Evolutionary conservation across 2,329 filamentous ascomycete genomes (phyloP), one percentile per base, ranked within the genome.

Genomic region (Trichoderma hamatum): DNA sequence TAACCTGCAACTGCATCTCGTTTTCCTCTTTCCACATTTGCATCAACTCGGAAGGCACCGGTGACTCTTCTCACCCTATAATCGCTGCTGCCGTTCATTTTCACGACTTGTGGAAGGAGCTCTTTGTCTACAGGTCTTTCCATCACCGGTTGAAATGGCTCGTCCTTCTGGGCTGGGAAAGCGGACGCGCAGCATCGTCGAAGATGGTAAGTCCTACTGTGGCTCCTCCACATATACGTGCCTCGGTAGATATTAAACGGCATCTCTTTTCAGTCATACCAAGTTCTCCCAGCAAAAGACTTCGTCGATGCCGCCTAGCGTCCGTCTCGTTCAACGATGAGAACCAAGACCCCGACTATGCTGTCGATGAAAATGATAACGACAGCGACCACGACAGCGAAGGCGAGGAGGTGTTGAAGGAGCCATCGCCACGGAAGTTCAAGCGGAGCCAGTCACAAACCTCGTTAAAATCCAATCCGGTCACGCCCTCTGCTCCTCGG

Each of bases 401-500:
- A 71, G 82, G 84, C 61, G 81, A 82, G 34, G 78, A 80, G 55
- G 78, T 80, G 21, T 76, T 80, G 61, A 77, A 77, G 19, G 78
- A 82, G 56, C 75, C 76, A 46, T 76, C 76, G 62, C 67, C 75
- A 9, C 43, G 16, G 19, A 78, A 75, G 70, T 73, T 71, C 21
- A 74, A 74, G 69, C 74, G 74, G 26, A 74, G 74, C 39, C 72
- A 71, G 24, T 76, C 78, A n/a, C 76, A 77, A 55, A 74, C 76
- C 3, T 74, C 78, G 16, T 73, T 72, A 26, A 80, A 78, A 64
- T 78, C 83, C 76, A 86, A 81, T 58, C 87, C 88, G 16, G 83
- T 89, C 62, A 92, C 90, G 2, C 92, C 92, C 1, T 88, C 88
- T 26, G 94, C 92, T 13, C 90, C 92, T 30, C 86, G 93, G 73